Conservation (phyloP, 192 early-diverging fungal species). For the Chytriomyces hyalinus region DNA sequence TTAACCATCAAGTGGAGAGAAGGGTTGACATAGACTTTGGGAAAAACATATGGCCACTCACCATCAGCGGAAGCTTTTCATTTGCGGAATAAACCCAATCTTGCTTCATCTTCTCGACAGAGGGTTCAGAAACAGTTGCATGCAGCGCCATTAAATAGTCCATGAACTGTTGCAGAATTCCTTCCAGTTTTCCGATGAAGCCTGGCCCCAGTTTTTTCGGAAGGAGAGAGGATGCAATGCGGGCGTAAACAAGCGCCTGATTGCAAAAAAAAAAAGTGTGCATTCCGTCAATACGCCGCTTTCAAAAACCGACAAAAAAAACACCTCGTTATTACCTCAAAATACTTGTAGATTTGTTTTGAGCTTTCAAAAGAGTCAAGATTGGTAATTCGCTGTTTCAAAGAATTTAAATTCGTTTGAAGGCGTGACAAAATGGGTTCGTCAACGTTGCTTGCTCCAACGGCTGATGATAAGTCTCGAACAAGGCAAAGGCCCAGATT, state of each 20-base stretch:
- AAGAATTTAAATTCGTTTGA: neutral
- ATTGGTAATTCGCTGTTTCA: neutral
- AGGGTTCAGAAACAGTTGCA: neutral
- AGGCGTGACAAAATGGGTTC: neutral
- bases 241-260: neutral
- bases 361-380: neutral
- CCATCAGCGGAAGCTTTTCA: neutral
- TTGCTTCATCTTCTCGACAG: neutral
- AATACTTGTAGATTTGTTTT: conserved; percentile 4
- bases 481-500: neutral
- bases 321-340: conserved; percentile 5
- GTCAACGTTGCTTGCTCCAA: neutral
- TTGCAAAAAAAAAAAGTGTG: neutral
- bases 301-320: neutral
- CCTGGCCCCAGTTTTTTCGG: neutral
- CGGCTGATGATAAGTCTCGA: neutral
- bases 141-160: neutral
- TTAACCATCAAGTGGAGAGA: neutral
- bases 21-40: neutral
- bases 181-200: neutral
- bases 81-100: neutral
- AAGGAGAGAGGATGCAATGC: neutral
- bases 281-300: neutral
- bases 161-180: neutral
- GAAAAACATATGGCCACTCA: neutral